phyloP scores from a whole-genome alignment of 2,329 filamentous ascomycete genomes.

The Atkinsonella texensis region DNA sequence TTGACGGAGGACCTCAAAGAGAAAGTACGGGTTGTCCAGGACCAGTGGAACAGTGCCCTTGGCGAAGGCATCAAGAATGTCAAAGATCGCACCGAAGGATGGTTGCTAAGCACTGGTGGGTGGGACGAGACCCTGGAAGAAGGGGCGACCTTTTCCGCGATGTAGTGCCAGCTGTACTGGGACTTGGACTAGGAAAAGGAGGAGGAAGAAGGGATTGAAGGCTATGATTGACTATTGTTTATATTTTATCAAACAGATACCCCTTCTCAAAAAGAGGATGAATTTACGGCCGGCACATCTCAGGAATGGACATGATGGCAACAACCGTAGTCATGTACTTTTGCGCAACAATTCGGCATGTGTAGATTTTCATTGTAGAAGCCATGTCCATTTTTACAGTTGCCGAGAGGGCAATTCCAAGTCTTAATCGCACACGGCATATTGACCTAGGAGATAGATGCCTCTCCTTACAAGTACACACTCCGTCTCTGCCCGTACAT shows the following conservation, averaged over 20 bases:
- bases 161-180: conserved; percentile 16
- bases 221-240: background rate
- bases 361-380: background rate
- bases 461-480: background rate
- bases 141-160: conserved; percentile 34
- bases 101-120: conserved; percentile 65
- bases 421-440: background rate
- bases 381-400: background rate
- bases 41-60: conserved; percentile 82
- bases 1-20: conserved; percentile 85
- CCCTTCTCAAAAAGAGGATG: conserved; percentile 2
- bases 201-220: background rate
- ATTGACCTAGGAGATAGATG: background rate
- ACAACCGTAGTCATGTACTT: background rate
- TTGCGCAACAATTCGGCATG: background rate
- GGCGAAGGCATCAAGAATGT: conserved; percentile 63
- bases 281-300: background rate
- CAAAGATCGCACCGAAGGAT: conserved; percentile 62
- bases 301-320: background rate
- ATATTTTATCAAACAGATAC: conserved; percentile 1
- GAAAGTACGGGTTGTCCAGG: conserved; percentile 80
- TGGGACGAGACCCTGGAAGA: conserved; percentile 72
- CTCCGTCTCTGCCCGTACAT: no score
- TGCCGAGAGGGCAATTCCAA: background rate
- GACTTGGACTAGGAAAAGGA: background rate